A percentile compares a stretch with the other conserved stretches of the same genome.
phyloP scores from a whole-genome alignment of 2,329 filamentous ascomycete species.

The Trichoderma guizhouense region DNA sequence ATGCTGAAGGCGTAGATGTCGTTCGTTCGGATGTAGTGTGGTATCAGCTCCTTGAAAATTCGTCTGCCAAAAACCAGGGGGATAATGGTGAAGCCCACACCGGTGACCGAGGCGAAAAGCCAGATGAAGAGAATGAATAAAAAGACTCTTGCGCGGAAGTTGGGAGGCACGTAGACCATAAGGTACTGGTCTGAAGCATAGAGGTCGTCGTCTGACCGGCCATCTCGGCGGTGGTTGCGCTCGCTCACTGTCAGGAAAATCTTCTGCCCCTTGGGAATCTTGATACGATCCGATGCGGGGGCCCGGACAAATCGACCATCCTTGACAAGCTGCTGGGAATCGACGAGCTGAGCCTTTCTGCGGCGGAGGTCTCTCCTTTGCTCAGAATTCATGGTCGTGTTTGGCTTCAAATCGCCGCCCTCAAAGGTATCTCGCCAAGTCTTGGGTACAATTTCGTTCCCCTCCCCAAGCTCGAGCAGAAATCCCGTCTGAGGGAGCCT shows the following conservation, averaged over 20 bases:
- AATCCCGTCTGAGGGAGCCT: conserved; percentile 38
- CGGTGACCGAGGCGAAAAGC: conserved; percentile 86
- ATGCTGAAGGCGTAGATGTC: conserved; percentile 96
- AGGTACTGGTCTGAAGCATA: conserved; percentile 62
- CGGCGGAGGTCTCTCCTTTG: conserved; percentile 37
- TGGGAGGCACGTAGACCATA: conserved; percentile 77
- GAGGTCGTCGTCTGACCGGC: conserved; percentile 48
- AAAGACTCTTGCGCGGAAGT: conserved; percentile 75
- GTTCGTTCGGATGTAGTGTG: conserved; percentile 72
- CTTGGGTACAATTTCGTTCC: conserved; percentile 45
- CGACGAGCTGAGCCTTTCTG: conserved; percentile 46
- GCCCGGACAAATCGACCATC: conserved; percentile 84
- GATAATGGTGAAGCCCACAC: conserved; percentile 79
- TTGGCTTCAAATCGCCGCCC: conserved; percentile 45
- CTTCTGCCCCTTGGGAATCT: conserved; percentile 77
- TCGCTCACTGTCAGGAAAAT: conserved; percentile 76
- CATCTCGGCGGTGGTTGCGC: conserved; percentile 59
- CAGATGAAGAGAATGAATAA: conserved; percentile 88
- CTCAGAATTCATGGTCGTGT: conserved; percentile 32
- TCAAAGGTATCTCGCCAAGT: conserved; percentile 58
- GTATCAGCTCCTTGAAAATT: conserved; percentile 71
- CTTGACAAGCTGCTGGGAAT: conserved; percentile 53
- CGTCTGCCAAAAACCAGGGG: conserved; percentile 81
- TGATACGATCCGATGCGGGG: conserved; percentile 92
- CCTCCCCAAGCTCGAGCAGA: conserved; percentile 45